phyloP scores from a whole-genome alignment of 2,329 filamentous ascomycete species.

The Didymella sp. region DNA sequence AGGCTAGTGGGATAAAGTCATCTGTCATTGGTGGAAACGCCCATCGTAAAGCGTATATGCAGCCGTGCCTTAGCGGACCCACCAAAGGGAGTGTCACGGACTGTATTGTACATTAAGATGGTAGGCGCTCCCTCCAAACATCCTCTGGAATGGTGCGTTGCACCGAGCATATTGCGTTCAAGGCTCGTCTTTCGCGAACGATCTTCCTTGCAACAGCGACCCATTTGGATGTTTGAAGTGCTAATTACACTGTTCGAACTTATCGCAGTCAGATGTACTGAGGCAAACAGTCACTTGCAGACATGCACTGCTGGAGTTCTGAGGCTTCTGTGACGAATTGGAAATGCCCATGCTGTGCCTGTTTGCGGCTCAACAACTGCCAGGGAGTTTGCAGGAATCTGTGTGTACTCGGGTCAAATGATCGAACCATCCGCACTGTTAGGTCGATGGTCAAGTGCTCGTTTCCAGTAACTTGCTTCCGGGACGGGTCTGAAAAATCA shows the following conservation, averaged over 20 bases:
- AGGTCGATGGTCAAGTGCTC: not conserved
- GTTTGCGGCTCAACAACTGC: not conserved
- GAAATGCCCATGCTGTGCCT: not conserved
- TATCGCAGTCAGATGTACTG: not conserved
- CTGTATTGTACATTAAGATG: not conserved
- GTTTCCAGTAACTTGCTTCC: not conserved
- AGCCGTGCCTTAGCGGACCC: not conserved
- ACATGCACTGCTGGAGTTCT: not conserved
- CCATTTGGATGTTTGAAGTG: not conserved
- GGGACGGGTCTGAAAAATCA: not conserved
- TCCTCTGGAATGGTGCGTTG: not conserved
- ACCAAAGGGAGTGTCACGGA: not conserved
- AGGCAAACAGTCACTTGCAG: not conserved
- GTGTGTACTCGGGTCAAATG: not conserved
- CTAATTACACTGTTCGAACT: no score
- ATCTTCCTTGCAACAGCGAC: not conserved
- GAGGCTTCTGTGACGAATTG: not conserved
- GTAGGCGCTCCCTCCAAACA: not conserved
- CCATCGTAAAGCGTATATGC: slow-evolving; percentile 17
- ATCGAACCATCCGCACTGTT: not conserved
- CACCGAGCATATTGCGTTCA: not conserved
- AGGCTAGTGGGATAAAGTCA: not conserved
- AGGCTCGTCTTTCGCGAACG: not conserved
- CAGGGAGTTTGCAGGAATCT: not conserved
- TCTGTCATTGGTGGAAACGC: slow-evolving; percentile 1